These are phyloP conservation scores for Atractiella rhizophila DNA, from an alignment of 768 basidiomycete species.

Conservation along the genomic window DNA sequence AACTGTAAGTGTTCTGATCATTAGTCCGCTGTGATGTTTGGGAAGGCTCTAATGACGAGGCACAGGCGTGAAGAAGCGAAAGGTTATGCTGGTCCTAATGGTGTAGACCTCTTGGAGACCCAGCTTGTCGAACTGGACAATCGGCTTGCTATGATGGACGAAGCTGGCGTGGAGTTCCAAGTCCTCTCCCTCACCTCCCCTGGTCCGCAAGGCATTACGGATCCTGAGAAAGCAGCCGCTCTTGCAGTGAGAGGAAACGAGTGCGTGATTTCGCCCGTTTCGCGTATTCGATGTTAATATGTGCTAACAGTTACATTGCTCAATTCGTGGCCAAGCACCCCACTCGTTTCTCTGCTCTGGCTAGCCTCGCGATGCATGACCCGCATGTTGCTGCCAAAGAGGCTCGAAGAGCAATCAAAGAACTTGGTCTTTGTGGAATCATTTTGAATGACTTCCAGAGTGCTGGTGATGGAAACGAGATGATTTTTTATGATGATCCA, in stretches of 20 bases:
- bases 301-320: too few species aligned
- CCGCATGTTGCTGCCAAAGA: conserved; percentile 9
- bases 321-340: conserved; percentile 5
- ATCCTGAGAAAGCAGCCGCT: conserved; percentile 6
- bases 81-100: too few species aligned
- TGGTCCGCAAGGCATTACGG: conserved; percentile 4
- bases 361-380: conserved; percentile 10
- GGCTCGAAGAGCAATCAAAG: conserved; percentile 6
- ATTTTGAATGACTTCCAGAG: conserved; percentile 10
- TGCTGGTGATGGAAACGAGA: conserved; percentile 4
- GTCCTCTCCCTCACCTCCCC: conserved; percentile 5
- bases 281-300: too few species aligned
- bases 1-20: too few species aligned
- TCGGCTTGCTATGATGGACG: too few species aligned
- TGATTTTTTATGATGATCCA: conserved; percentile 9
- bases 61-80: too few species aligned
- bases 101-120: too few species aligned
- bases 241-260: conserved; percentile 3
- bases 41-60: too few species aligned
- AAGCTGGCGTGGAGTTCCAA: conserved; percentile 6
- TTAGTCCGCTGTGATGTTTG: too few species aligned
- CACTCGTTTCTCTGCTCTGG: conserved; percentile 6
- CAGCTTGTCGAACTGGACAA: too few species aligned
- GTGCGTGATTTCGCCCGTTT: too few species aligned
- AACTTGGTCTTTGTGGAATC: conserved; percentile 7